These are phyloP conservation scores for Sporothrix pallida DNA, from an alignment of 2,329 filamentous ascomycete species.

Conservation along the genomic window DNA sequence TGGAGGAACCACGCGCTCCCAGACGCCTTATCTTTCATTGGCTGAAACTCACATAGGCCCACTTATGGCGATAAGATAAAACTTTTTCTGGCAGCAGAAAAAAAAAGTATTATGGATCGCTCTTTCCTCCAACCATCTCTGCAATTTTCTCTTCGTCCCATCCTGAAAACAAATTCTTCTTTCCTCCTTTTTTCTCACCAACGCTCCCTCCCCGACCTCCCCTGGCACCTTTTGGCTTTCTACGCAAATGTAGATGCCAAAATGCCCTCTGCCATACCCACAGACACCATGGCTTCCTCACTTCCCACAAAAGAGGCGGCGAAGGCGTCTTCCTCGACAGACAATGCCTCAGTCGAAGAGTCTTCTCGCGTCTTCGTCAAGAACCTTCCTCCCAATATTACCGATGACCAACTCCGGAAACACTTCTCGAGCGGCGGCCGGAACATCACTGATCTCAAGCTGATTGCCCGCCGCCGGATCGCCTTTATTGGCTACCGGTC, in stretches of 20 bases:
- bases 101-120: slow-evolving; percentile 18
- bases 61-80: slow-evolving; percentile 38
- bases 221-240: slow-evolving; percentile 15
- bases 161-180: background rate
- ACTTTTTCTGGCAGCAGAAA: slow-evolving; percentile 31
- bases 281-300: slow-evolving; percentile 30
- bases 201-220: background rate
- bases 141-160: slow-evolving; percentile 5
- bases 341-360: slow-evolving; percentile 43
- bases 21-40: background rate
- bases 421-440: slow-evolving; percentile 79
- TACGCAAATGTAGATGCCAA: slow-evolving; percentile 28
- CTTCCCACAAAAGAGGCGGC: slow-evolving; percentile 21
- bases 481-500: slow-evolving; percentile 95
- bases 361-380: slow-evolving; percentile 78
- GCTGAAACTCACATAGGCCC: background rate
- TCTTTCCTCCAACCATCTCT: background rate
- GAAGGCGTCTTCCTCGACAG: background rate
- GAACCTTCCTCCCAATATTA: slow-evolving; percentile 83
- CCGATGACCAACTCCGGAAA: slow-evolving; percentile 82
- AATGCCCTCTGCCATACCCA: slow-evolving; percentile 34
- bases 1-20: background rate
- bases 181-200: background rate
- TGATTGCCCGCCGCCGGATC: slow-evolving; percentile 87
- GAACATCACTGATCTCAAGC: slow-evolving; percentile 87